These are phyloP conservation scores for Agrocybe chaxingu DNA, from an alignment of 768 basidiomycete genomes.

Conservation along the genomic window DNA sequence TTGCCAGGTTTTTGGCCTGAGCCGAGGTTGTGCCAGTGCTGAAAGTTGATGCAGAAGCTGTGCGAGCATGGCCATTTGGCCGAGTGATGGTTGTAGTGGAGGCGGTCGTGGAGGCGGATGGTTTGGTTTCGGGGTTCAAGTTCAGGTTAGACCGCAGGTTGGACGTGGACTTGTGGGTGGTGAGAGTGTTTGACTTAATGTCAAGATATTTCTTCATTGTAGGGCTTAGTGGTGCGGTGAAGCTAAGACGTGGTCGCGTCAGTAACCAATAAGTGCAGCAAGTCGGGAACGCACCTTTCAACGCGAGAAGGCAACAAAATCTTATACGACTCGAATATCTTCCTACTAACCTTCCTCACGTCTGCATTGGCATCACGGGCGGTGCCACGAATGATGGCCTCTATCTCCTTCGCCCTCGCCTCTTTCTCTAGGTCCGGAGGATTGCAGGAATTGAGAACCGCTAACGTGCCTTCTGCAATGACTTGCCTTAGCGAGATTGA, in stretches of 20 bases:
- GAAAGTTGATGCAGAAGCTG: constrained; percentile 24
- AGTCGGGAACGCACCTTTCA: constrained; percentile 42
- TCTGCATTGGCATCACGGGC: constrained; percentile 76
- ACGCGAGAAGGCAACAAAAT: constrained; percentile 65
- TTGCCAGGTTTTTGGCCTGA: constrained; percentile 12
- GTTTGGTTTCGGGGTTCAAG: constrained; percentile 9
- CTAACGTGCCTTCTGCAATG: constrained; percentile 62
- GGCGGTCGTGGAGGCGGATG: constrained; percentile 20
- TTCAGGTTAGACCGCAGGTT: constrained; percentile 11
- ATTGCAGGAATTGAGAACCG: constrained; percentile 71
- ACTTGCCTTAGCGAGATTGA: constrained; percentile 58
- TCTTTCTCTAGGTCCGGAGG: constrained; percentile 80
- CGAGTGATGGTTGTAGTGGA: constrained; percentile 15
- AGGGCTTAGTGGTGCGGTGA: constrained; percentile 70
- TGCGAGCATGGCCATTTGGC: constrained; percentile 16
- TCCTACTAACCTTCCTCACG: constrained; percentile 63
- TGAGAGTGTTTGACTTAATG: constrained; percentile 29
- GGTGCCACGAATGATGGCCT: constrained; percentile 62
- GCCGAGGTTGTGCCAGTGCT: constrained; percentile 12
- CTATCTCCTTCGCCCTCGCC: constrained; percentile 58
- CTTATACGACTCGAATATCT: constrained; percentile 76
- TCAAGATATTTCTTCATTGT: constrained; percentile 76
- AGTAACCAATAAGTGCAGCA: not conserved
- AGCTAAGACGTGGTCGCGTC: constrained; percentile 38
- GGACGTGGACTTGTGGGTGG: constrained; percentile 15